phyloP scores from a whole-genome alignment of 345 rosid genomes.

The Linum lewisii region DNA sequence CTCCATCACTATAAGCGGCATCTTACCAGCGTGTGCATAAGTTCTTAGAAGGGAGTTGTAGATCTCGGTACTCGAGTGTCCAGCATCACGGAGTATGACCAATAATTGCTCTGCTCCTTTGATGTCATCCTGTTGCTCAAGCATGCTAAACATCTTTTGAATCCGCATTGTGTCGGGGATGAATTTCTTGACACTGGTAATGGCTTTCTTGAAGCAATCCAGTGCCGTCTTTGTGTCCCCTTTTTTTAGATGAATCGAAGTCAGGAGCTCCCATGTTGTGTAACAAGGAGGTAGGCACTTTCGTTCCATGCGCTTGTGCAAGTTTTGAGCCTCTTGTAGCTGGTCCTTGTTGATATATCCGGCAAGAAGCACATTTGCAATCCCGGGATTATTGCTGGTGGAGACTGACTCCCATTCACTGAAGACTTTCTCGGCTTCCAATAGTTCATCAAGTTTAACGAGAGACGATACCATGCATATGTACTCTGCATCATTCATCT shows the following conservation, averaged over 20 bases:
- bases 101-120: conserved; percentile 62
- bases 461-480: conserved; percentile 65
- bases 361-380: conserved; percentile 61
- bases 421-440: conserved; percentile 56
- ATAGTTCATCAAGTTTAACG: conserved; percentile 55
- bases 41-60: conserved; percentile 63
- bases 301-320: conserved; percentile 34
- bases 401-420: conserved; percentile 73
- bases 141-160: conserved; percentile 31
- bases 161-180: conserved; percentile 44
- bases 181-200: conserved; percentile 62
- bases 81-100: conserved; percentile 48
- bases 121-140: conserved; percentile 51
- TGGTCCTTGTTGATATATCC: conserved; percentile 50
- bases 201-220: conserved; percentile 53
- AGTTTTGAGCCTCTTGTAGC: conserved; percentile 44
- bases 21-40: conserved; percentile 68
- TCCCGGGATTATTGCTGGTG: conserved; percentile 44
- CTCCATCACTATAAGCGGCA: conserved; percentile 67
- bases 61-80: conserved; percentile 48
- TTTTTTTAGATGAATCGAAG: conserved; percentile 50
- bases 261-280: conserved; percentile 81
- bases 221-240: conserved; percentile 44
- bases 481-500: conserved; percentile 67
- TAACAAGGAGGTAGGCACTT: conserved; percentile 54